Evolutionary conservation across 2,329 filamentous ascomycete genomes (phyloP).

Genomic region (Tolypocladium tundrense): DNA sequence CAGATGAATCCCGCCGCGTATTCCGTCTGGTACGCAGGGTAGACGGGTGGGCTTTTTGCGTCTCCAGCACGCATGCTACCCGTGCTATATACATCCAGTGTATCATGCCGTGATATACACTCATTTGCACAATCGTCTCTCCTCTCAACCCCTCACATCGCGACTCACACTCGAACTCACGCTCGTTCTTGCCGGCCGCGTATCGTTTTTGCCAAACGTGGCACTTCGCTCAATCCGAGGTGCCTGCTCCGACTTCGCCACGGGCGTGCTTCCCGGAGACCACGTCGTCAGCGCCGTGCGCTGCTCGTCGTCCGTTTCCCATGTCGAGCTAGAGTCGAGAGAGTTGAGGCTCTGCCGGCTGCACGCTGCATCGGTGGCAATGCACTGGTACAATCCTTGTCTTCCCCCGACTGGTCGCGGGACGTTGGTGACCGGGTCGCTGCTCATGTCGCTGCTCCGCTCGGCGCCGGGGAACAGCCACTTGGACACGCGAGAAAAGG

Average conservation of each 20-base stretch:
- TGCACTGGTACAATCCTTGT: constrained; percentile 51
- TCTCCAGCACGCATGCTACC: not conserved
- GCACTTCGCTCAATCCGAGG: constrained; percentile 24
- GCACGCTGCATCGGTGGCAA: constrained; percentile 24
- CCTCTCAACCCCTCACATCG: constrained; percentile 11
- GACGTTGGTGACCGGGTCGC: constrained; percentile 44
- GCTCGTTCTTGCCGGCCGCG: constrained; percentile 8
- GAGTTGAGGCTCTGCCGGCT: constrained; percentile 32
- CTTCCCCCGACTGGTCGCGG: constrained; percentile 39
- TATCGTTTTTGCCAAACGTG: constrained; percentile 18
- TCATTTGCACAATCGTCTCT: not conserved
- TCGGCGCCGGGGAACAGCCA: constrained; percentile 42
- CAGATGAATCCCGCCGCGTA: not conserved
- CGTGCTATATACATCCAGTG: not conserved
- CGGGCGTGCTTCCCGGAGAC: constrained; percentile 36
- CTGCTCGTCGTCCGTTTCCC: constrained; percentile 35
- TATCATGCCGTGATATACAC: not conserved
- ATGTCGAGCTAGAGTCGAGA: constrained; percentile 37
- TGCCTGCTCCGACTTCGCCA: constrained; percentile 28
- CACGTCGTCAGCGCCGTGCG: constrained; percentile 37
- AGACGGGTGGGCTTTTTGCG: not conserved
- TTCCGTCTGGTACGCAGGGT: not conserved
- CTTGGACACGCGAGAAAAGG: constrained; percentile 50
- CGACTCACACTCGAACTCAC: constrained; percentile 11
- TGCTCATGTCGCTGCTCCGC: constrained; percentile 27